phyloP scores from a whole-genome alignment of 83 land plant genomes.

The Larix sibirica region DNA sequence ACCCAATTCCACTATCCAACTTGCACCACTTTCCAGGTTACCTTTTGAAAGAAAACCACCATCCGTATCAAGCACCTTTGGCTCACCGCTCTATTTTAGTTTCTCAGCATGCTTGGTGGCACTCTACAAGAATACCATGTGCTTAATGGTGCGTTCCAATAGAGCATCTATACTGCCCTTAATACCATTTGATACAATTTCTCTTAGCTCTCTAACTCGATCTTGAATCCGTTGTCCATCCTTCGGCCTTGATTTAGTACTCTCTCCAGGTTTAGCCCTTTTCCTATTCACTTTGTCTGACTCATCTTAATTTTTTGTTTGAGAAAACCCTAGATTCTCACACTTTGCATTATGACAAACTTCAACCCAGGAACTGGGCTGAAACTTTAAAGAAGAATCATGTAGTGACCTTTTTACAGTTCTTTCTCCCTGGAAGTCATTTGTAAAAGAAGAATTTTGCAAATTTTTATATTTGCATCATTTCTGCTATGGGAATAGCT shows the following conservation, averaged over 20 bases:
- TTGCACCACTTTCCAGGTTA: slow-evolving; percentile 54
- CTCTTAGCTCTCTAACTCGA: no score
- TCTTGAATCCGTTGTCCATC: slow-evolving; percentile 94
- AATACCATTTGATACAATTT: slow-evolving; percentile 36
- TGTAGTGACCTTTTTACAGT: slow-evolving; percentile 19
- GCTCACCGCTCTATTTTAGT: no score
- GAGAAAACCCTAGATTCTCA: slow-evolving; percentile 28
- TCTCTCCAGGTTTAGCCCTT: slow-evolving; percentile 81
- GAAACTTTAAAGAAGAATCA: slow-evolving; percentile 28
- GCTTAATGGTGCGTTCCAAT: no score
- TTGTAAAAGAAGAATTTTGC: slow-evolving; percentile 4
- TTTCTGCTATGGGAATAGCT: no score
- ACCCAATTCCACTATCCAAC: slow-evolving; percentile 72
- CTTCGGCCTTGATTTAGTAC: slow-evolving; percentile 80
- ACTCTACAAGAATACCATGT: no score
- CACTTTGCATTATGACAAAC: slow-evolving; percentile 27
- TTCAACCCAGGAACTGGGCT: slow-evolving; percentile 51
- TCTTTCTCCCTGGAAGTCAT: not conserved
- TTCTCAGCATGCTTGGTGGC: no score
- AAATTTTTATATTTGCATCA: no score
- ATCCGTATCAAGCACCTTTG: no score
- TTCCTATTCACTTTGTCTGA: slow-evolving; percentile 48
- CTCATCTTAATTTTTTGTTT: slow-evolving; percentile 51
- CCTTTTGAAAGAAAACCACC: slow-evolving; percentile 35
- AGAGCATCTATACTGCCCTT: slow-evolving; percentile 40